Evolutionary conservation across 1,284 basidiomycete genomes (phyloP), one percentile per base, ranked within the genome.

Genomic region (Tetrapyrgos nigripes): DNA sequence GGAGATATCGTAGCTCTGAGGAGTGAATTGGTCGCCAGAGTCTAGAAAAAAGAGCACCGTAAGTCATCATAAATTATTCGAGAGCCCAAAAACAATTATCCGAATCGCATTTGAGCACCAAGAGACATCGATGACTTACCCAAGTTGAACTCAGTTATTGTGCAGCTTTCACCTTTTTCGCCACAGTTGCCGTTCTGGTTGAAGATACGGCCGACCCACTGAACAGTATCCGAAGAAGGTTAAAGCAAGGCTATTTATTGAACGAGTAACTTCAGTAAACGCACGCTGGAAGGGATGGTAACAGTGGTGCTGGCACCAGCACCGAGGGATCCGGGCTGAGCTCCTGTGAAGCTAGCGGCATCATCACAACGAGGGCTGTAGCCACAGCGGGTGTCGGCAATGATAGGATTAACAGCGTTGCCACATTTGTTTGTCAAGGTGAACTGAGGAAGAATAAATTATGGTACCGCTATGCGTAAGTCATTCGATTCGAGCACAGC

Each of bases 141-240:
- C 26, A 78, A 68, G 53, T 78, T 79, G 47, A 73, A 78, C 57
- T 79, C 77, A 2, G 68, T 68, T 61, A 77, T 63, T 14, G 76
- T 74, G 62, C 77, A 77, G 48, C 66, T 62, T 60, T 78, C 77
- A 14, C 75, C 77, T 49, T 64, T 67, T 26, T 60, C 64, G 4
- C 76, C 77, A 53, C 77, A 78, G 1, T 47, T 44, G 4, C 73
- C 72, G 59, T 73, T 75, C 59, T 75, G 70, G 40, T 66, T 66
- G 62, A 77, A 78, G 52, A 78, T 70, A 37, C 76, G 73, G 26
- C 77, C 77, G 58, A 77, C 76, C 72, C 76, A 79, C 74, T 79
- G 57, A 19, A 27, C 10, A 4, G 56, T 3, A 44, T 43, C 10
- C 31, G 35, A 33, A 13, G 28, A 9, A 14, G 37, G 14, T 23